phyloP scores from a whole-genome alignment of 192 early-diverging fungal genomes.

The Coemansia biformis region DNA sequence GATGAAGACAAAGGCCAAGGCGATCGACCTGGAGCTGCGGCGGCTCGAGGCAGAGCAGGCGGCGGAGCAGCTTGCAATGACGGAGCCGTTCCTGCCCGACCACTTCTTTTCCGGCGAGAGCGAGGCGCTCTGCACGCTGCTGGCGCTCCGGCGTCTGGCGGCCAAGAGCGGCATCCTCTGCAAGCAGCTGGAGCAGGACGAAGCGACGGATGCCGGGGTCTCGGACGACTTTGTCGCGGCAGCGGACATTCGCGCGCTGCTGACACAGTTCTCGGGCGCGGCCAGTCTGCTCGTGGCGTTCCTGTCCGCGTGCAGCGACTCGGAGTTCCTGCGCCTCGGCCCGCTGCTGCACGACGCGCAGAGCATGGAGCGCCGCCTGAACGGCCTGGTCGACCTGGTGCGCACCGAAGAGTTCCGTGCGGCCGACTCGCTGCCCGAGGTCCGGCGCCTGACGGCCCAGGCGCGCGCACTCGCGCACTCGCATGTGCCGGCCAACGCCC shows the following conservation, averaged over 20 bases:
- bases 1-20: constrained; percentile 79
- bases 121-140: constrained; percentile 64
- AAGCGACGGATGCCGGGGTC: constrained; percentile 50
- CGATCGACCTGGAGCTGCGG: constrained; percentile 85
- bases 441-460: constrained; percentile 64
- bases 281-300: constrained; percentile 63
- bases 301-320: constrained; percentile 61
- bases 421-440: constrained; percentile 58
- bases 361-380: constrained; percentile 72
- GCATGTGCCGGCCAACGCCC: constrained; percentile 51
- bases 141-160: constrained; percentile 74
- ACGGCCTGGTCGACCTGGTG: constrained; percentile 67
- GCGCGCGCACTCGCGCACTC: constrained; percentile 61
- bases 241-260: constrained; percentile 32
- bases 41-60: constrained; percentile 84
- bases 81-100: constrained; percentile 77
- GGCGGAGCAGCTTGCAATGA: constrained; percentile 54
- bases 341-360: constrained; percentile 72
- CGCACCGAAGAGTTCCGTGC: constrained; percentile 74
- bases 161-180: constrained; percentile 78
- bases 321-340: constrained; percentile 67
- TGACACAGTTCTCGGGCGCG: constrained; percentile 58
- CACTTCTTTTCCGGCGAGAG: constrained; percentile 76
- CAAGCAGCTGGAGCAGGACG: constrained; percentile 67
- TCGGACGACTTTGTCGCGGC: constrained; percentile 52